Conservation (phyloP, 805 yeast genomes). For the Yamadazyma philogaea region DNA sequence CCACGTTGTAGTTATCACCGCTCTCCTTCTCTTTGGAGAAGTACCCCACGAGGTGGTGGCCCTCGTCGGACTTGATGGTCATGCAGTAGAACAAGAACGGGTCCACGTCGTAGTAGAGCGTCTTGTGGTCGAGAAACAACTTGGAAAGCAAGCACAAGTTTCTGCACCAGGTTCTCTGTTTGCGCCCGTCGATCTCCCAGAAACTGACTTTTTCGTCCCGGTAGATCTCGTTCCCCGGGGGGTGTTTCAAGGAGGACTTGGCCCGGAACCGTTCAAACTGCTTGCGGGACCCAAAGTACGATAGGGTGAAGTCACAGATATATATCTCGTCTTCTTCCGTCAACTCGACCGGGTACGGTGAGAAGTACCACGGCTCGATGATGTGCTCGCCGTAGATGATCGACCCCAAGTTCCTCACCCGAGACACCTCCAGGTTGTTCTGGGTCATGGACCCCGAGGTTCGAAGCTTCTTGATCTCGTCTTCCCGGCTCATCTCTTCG, state of each 20-base stretch:
- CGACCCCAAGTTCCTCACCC: conserved; percentile 77
- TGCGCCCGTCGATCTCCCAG: conserved; percentile 95
- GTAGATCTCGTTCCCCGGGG: conserved; percentile 98
- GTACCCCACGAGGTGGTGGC: conserved; percentile 95
- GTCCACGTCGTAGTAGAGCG: conserved; percentile 95
- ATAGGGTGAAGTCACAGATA: conserved; percentile 86
- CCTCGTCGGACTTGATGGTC: conserved; percentile 85
- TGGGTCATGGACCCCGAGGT: conserved; percentile 99
- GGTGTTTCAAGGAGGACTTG: conserved; percentile 87
- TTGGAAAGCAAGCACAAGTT: conserved; percentile 88
- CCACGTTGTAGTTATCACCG: conserved; percentile 92
- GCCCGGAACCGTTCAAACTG: conserved; percentile 90
- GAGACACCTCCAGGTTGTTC: conserved; percentile 76
- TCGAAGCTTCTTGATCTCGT: conserved; percentile 86
- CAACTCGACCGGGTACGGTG: conserved; percentile 93
- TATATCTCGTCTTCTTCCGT: conserved; percentile 89
- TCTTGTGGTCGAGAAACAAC: conserved; percentile 90
- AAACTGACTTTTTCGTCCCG: conserved; percentile 90
- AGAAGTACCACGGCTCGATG: conserved; percentile 98
- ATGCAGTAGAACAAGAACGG: conserved; percentile 95
- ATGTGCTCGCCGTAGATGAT: conserved; percentile 85
- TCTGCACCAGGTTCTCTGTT: conserved; percentile 96
- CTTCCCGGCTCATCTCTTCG: conserved; percentile 79
- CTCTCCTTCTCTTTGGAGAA: conserved; percentile 96
- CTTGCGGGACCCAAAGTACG: conserved; percentile 82